phyloP scores from a whole-genome alignment of 2,329 filamentous ascomycete species.

The Septoria petroselini region DNA sequence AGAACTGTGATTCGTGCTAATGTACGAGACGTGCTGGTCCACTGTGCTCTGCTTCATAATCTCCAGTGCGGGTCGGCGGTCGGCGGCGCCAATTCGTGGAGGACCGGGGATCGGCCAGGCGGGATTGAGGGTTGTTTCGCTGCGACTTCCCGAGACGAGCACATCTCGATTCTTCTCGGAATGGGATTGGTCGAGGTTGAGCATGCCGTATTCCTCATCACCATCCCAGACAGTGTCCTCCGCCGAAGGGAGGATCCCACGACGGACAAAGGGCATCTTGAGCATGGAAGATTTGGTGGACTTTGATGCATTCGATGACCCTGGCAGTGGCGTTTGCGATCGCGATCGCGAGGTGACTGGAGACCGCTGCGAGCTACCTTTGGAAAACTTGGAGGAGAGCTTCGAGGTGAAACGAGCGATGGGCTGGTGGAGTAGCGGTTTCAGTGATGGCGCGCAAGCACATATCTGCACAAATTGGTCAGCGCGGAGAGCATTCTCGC shows the following conservation, averaged over 20 bases:
- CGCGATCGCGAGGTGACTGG: constrained; percentile 9
- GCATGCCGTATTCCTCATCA: constrained; percentile 21
- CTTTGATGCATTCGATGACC: not conserved
- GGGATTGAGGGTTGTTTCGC: no score
- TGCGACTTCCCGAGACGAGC: no score
- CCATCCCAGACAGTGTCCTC: constrained; percentile 22
- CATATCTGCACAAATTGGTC: constrained; percentile 34
- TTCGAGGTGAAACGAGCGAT: constrained; percentile 26
- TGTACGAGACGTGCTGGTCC: constrained; percentile 24
- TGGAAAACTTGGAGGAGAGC: constrained; percentile 27
- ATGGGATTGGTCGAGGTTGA: not conserved
- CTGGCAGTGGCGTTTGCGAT: not conserved
- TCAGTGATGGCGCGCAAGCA: constrained; percentile 40
- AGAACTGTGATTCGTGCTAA: constrained; percentile 1
- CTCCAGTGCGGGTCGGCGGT: constrained; percentile 11
- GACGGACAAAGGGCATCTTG: not conserved
- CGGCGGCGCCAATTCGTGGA: no score
- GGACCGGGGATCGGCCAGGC: no score
- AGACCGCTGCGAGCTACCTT: constrained; percentile 1
- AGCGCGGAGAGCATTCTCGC: not conserved
- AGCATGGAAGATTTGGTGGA: constrained; percentile 1
- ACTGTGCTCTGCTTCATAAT: constrained; percentile 26
- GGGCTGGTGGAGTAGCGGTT: constrained; percentile 34
- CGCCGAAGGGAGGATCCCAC: constrained; percentile 13
- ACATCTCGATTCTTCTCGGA: no score